Percentiles rank a stretch among this genome's conserved stretches.
phyloP scores from a whole-genome alignment of 2,329 filamentous ascomycete species.

The Epichloe sibirici region DNA sequence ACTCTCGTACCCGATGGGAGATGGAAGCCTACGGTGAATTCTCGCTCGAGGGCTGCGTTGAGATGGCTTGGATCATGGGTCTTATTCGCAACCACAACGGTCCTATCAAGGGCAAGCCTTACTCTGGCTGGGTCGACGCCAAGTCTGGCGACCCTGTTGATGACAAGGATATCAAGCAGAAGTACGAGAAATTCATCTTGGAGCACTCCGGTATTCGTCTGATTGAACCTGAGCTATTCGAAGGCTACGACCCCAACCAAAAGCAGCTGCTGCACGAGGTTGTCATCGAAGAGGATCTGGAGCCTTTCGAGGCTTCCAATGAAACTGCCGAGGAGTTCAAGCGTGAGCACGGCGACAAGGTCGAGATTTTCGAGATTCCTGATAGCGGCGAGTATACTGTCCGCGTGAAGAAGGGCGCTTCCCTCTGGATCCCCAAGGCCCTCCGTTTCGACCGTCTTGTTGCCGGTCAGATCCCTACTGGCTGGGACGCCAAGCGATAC shows the following conservation, averaged over 20 bases:
- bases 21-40: conserved; percentile 97
- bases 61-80: conserved; percentile 99
- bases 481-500: conserved; percentile 94
- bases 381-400: conserved; percentile 92
- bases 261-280: conserved; percentile 98
- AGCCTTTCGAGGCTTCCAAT: conserved; percentile 94
- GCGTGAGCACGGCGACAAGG: conserved; percentile 93
- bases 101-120: conserved; percentile 86
- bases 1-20: conserved; percentile 95
- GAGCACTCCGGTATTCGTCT: conserved; percentile 96
- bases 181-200: conserved; percentile 94
- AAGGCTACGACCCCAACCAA: conserved; percentile 94
- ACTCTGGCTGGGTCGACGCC: conserved; percentile 91
- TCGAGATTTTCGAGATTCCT: conserved; percentile 89
- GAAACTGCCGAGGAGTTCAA: conserved; percentile 96
- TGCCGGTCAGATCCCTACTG: conserved; percentile 90
- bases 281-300: conserved; percentile 91
- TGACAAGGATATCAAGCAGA: conserved; percentile 93
- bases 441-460: conserved; percentile 95
- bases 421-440: conserved; percentile 91
- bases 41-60: conserved; percentile 92
- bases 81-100: conserved; percentile 98
- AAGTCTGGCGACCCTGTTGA: conserved; percentile 94
- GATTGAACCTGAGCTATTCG: conserved; percentile 94
- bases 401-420: conserved; percentile 88